phyloP scores from a whole-genome alignment of 23 red algal genomes.

The Agarophyton chilense region DNA sequence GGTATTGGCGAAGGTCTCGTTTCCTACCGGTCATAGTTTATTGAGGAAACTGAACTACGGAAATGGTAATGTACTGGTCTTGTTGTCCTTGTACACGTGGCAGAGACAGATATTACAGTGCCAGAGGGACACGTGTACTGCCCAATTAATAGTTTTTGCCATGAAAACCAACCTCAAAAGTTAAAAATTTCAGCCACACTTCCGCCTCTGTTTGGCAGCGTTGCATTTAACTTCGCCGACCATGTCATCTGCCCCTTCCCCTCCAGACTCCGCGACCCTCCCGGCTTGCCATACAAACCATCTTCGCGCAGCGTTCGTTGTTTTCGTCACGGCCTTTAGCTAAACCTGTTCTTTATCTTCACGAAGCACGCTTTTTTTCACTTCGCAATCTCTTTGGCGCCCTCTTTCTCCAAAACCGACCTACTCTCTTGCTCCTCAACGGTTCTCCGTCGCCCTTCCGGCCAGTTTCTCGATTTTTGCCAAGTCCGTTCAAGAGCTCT shows the following conservation, averaged over 20 bases:
- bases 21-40: too few relatives aligned
- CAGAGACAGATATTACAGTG: neutral
- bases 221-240: neutral
- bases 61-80: too few relatives aligned
- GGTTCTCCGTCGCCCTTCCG: neutral
- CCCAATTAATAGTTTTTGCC: neutral
- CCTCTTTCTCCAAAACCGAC: neutral
- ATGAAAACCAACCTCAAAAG: neutral
- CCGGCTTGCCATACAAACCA: neutral
- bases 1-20: too few relatives aligned
- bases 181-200: neutral
- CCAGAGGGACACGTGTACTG: neutral
- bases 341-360: slow-evolving; percentile 3
- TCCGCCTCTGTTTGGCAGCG: neutral
- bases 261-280: neutral
- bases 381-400: neutral
- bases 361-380: neutral
- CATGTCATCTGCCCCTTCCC: neutral
- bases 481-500: slow-evolving; percentile 26
- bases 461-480: slow-evolving; percentile 21
- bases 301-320: slow-evolving; percentile 26
- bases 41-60: too few relatives aligned
- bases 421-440: neutral
- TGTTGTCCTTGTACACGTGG: too few relatives aligned
- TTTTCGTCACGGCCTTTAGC: neutral